A percentile compares a stretch with the other conserved stretches of the same genome.
These are phyloP conservation scores for Pichia terricola DNA, from an alignment of 1,139 yeast genomes.

Conservation along the genomic window DNA sequence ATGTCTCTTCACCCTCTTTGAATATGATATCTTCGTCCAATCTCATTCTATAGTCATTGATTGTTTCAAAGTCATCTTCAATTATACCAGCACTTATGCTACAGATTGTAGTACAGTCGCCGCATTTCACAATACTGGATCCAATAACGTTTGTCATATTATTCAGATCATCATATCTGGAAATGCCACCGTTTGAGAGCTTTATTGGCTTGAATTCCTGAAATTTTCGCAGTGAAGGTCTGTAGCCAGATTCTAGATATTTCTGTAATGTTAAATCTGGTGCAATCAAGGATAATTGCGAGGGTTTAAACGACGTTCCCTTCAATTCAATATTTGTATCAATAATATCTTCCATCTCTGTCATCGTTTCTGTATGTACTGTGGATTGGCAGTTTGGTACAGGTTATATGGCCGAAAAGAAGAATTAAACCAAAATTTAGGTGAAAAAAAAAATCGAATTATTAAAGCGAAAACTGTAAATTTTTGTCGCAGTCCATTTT, in stretches of 20 bases:
- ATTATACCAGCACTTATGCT: constrained; percentile 65
- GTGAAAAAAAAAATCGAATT: not conserved
- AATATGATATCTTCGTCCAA: constrained; percentile 24
- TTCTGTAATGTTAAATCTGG: constrained; percentile 79
- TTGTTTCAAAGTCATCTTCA: constrained; percentile 37
- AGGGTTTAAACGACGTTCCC: constrained; percentile 62
- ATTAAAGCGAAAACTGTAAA: too few relatives aligned
- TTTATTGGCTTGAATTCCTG: constrained; percentile 60
- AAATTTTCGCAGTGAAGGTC: constrained; percentile 64
- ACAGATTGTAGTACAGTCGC: constrained; percentile 68
- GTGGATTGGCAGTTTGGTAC: too few relatives aligned
- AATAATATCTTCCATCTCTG: not conserved
- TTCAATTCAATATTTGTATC: constrained; percentile 13
- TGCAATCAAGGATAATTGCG: constrained; percentile 72
- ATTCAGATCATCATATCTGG: constrained; percentile 26
- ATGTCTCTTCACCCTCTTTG: constrained; percentile 6
- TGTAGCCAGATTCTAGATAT: constrained; percentile 60
- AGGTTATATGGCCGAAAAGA: too few relatives aligned
- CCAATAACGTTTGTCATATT: constrained; percentile 42
- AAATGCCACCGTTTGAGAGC: constrained; percentile 35
- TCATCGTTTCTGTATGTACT: not conserved
- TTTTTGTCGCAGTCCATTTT: too few relatives aligned
- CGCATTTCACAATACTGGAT: constrained; percentile 62
- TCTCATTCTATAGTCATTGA: constrained; percentile 26
- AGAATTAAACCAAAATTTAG: too few relatives aligned